phyloP scores from a whole-genome alignment of 208 protist genomes.

The Kentomonas sorsogonicus region DNA sequence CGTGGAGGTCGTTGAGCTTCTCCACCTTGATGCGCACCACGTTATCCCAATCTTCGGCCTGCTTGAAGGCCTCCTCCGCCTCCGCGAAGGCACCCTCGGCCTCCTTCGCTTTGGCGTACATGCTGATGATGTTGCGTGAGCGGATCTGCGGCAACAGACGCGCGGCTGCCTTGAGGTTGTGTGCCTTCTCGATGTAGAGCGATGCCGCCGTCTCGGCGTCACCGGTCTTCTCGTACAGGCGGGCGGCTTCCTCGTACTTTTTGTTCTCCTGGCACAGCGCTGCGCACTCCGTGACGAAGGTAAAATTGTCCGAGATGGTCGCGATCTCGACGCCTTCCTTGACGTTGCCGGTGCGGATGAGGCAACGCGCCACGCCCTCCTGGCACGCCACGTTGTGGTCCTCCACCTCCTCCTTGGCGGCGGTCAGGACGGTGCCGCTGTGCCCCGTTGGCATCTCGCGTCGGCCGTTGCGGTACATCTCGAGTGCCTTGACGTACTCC shows the following conservation, averaged over 20 bases:
- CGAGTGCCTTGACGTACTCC: constrained; percentile 86
- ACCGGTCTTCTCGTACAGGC: constrained; percentile 91
- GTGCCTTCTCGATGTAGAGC: constrained; percentile 93
- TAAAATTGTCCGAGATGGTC: constrained; percentile 50
- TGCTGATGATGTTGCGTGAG: constrained; percentile 92
- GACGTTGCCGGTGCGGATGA: constrained; percentile 86
- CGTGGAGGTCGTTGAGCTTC: constrained; percentile 89
- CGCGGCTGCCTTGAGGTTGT: constrained; percentile 87
- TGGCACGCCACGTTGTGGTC: constrained; percentile 79
- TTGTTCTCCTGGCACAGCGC: constrained; percentile 89
- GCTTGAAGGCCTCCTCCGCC: constrained; percentile 90
- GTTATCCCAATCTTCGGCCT: constrained; percentile 94
- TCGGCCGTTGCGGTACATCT: constrained; percentile 81
- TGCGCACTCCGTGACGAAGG: constrained; percentile 89
- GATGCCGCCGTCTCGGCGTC: constrained; percentile 88
- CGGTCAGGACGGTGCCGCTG: constrained; percentile 70
- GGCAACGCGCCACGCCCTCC: constrained; percentile 83
- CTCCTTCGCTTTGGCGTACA: constrained; percentile 89
- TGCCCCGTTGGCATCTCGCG: constrained; percentile 65
- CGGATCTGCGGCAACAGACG: constrained; percentile 84
- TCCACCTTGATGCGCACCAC: constrained; percentile 94
- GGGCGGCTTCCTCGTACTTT: constrained; percentile 92
- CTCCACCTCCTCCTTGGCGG: constrained; percentile 58
- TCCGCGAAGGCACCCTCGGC: constrained; percentile 86
- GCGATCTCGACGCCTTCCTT: constrained; percentile 79